Percentiles rank a stretch among this genome's conserved stretches.
Conservation (phyloP, 805 yeast species). For the Pichia cabralensis region DNA sequence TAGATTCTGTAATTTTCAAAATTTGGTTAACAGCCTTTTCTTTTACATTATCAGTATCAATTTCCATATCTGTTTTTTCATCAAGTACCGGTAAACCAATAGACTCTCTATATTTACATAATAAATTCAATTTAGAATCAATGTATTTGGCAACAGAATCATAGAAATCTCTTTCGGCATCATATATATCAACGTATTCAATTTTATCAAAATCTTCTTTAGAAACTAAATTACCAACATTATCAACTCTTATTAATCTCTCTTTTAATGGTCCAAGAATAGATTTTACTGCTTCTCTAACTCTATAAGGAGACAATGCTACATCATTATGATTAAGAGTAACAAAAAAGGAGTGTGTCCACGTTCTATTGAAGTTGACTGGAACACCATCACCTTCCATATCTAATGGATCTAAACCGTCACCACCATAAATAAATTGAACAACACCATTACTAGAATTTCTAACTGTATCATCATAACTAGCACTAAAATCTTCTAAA, state of each 20-base stretch:
- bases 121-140: slow-evolving; percentile 39
- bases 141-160: slow-evolving; percentile 62
- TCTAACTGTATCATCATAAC: slow-evolving; percentile 89
- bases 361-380: slow-evolving; percentile 84
- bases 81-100: slow-evolving; percentile 31
- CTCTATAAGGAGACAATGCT: slow-evolving; percentile 63
- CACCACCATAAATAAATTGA: slow-evolving; percentile 97
- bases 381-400: slow-evolving; percentile 99
- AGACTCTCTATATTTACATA: slow-evolving; percentile 49
- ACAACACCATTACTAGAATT: slow-evolving; percentile 95
- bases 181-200: slow-evolving; percentile 71
- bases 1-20: slow-evolving; percentile 50
- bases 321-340: slow-evolving; percentile 47
- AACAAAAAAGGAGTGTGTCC: slow-evolving; percentile 83
- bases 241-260: slow-evolving; percentile 57
- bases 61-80: slow-evolving; percentile 31
- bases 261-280: slow-evolving; percentile 54
- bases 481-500: slow-evolving; percentile 87
- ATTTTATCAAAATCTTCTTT: slow-evolving; percentile 37
- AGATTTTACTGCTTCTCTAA: slow-evolving; percentile 42
- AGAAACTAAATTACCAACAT: slow-evolving; percentile 47
- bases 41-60: slow-evolving; percentile 15
- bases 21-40: slow-evolving; percentile 51
- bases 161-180: slow-evolving; percentile 82
- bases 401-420: slow-evolving; percentile 94